These are phyloP conservation scores for Cladosporium sp. DNA, from an alignment of 2,329 filamentous ascomycete genomes.

Conservation along the genomic window DNA sequence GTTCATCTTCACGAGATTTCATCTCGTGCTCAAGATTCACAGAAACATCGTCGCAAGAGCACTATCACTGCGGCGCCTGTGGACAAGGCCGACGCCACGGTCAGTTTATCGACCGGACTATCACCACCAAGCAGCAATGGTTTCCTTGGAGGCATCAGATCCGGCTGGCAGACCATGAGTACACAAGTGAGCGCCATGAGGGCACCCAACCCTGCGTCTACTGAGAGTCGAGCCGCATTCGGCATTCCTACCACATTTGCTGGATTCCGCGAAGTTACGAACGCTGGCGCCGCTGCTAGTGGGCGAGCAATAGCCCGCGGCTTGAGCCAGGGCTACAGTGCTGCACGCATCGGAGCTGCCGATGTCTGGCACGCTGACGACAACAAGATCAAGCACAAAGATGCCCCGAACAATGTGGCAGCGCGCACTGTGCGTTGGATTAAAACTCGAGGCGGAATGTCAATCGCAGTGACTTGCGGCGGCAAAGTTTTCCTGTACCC, in stretches of 20 bases:
- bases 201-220: constrained; percentile 9
- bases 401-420: constrained; percentile 50
- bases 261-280: constrained; percentile 28
- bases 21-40: constrained; percentile 5
- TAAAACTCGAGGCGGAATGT: constrained; percentile 57
- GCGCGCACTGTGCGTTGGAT: constrained; percentile 63
- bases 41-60: constrained; percentile 25
- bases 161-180: constrained; percentile 41
- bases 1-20: constrained; percentile 89
- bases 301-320: constrained; percentile 68
- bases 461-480: constrained; percentile 61
- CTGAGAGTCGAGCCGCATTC: constrained; percentile 17
- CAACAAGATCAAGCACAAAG: constrained; percentile 67
- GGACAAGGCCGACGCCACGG: constrained; percentile 31
- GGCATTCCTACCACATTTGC: constrained; percentile 30
- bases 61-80: constrained; percentile 15
- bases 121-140: constrained; percentile 30
- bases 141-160: constrained; percentile 28
- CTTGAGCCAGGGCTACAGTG: constrained; percentile 69
- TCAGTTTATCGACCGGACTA: constrained; percentile 29
- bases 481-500: constrained; percentile 65
- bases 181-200: constrained; percentile 29
- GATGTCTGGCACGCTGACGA: constrained; percentile 71
- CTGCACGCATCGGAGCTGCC: constrained; percentile 64
- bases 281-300: constrained; percentile 52